Evolutionary conservation across 208 protist genomes (phyloP).

Genomic region (Trypanosoma theileri): DNA sequence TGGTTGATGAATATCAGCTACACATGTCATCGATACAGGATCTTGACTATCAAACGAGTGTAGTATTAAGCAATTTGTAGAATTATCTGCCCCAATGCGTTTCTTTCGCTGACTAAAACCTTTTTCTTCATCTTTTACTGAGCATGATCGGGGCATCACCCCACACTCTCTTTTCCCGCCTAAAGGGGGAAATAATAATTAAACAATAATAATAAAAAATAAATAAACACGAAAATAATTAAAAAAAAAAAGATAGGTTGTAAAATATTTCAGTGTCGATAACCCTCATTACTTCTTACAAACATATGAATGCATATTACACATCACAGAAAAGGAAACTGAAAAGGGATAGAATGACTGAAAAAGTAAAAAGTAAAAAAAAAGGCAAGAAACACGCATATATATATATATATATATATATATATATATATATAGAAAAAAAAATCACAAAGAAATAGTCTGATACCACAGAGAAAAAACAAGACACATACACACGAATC

Average conservation of each 20-base stretch:
- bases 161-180: neutral
- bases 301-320: no score
- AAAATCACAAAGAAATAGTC: neutral
- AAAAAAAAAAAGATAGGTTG: no score
- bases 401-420: neutral
- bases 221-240: neutral
- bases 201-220: neutral
- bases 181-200: constrained; percentile 4
- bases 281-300: no score
- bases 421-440: neutral
- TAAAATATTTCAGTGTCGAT: no score
- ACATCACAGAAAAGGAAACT: no score
- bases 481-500: constrained; percentile 1
- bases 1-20: constrained; percentile 4
- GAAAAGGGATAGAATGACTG: no score
- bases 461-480: constrained; percentile 2
- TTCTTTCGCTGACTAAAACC: neutral
- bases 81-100: neutral
- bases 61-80: constrained; percentile 17
- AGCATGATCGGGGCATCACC: constrained; percentile 9
- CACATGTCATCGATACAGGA: constrained; percentile 5
- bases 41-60: constrained; percentile 8
- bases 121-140: neutral
- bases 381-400: constrained; percentile 1
- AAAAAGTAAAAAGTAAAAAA: neutral